Evolutionary conservation across 148 eudicot genomes (phyloP), one percentile per base, ranked within the genome.

Genomic region (Spergularia bocconei): DNA sequence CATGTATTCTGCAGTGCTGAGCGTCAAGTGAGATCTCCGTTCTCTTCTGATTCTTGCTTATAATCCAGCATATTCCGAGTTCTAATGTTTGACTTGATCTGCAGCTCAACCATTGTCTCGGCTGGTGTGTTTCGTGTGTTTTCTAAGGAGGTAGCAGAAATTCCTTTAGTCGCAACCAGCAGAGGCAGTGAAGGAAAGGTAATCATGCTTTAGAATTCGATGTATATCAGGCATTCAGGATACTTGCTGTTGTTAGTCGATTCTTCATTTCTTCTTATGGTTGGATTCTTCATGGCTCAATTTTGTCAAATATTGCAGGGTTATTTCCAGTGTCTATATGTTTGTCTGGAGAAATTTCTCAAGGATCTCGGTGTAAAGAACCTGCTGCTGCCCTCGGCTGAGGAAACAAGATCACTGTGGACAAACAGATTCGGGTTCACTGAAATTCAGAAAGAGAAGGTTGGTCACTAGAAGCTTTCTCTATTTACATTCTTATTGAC

Each of bases 301-400:
- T 67, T 25, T 59, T 59, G 53, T 2, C 21, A 16, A 53, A 4
- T 20, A 33, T 9, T 72, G 75, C 57, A 92, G 99, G 97, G 99
- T 41, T 92, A 89, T 73, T 95, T 92, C 77, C 97, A 88, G 63
- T 82, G 82, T 41, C 75, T 95, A 5, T 95, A 86, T 71, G 78
- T 81, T 44, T 88, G 92, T 77, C 86, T 95, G 11, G 97, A 95
- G 65, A 78, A 69, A 59, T 81, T 92, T 25, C 88, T 95, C 16
- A 52, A 66, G 59, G 80, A 84, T 39, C 63, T 89, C 39, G 79
- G 84, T 56, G 92, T 95, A 23, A 88, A 82, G 70, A 70, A 68
- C 59, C 76, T 95, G 63, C 84, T 91, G 77, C 86, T 95, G 29
- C 97, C 99, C n/a, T 91, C 99, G 81, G 97, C 97, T 53, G 87